These are phyloP conservation scores for Fragilaria radians DNA, from an alignment of 108 stramenopile genomes.

Conservation along the genomic window DNA sequence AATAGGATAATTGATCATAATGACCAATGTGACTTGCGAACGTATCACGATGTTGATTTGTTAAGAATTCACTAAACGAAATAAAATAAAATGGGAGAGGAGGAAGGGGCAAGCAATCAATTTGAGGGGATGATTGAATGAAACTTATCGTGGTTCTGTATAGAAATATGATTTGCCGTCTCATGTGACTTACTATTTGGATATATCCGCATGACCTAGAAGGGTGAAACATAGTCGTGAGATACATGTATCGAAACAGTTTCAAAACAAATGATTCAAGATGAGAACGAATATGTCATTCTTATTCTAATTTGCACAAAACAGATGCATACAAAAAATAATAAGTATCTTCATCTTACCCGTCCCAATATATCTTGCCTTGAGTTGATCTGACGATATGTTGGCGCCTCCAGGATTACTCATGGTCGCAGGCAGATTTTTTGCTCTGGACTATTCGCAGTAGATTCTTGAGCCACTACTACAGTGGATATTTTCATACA, in stretches of 20 bases:
- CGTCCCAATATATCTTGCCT: constrained; percentile 85
- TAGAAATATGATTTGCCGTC: not conserved
- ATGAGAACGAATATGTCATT: too few relatives aligned
- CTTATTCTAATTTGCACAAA: too few relatives aligned
- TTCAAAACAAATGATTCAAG: too few relatives aligned
- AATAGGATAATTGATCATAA: constrained; percentile 88
- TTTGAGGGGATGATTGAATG: not conserved
- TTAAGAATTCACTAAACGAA: constrained; percentile 77
- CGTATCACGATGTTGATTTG: constrained; percentile 98
- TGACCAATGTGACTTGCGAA: constrained; percentile 92
- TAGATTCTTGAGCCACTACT: too few relatives aligned
- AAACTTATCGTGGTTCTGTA: not conserved
- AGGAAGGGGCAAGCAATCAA: not conserved
- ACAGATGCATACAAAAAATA: too few relatives aligned
- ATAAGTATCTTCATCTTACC: too few relatives aligned
- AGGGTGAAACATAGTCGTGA: too few relatives aligned
- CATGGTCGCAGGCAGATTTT: constrained; percentile 49
- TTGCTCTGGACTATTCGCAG: too few relatives aligned
- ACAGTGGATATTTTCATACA: too few relatives aligned
- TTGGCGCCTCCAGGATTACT: constrained; percentile 79
- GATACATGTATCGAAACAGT: too few relatives aligned
- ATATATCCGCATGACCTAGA: constrained; percentile 85
- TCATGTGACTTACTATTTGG: constrained; percentile 56
- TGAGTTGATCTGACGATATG: constrained; percentile 83
- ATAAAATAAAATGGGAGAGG: not conserved